These are phyloP conservation scores for Boletellus sp. DNA, from an alignment of 768 basidiomycete genomes.

Conservation along the genomic window DNA sequence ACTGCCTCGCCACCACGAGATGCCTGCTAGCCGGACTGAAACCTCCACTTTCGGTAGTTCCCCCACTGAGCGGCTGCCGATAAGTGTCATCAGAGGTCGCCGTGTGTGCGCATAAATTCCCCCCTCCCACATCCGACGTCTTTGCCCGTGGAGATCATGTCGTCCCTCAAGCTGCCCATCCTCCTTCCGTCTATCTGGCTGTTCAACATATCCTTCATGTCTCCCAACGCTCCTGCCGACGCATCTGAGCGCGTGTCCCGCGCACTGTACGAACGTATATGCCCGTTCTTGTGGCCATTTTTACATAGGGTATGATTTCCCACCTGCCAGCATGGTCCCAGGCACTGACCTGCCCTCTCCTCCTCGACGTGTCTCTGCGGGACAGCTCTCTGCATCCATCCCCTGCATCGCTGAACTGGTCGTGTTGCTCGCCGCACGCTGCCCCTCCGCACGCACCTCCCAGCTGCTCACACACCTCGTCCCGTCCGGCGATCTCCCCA, in stretches of 20 bases:
- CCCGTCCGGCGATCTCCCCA: constrained; percentile 19
- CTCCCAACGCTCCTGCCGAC: constrained; percentile 20
- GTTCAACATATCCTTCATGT: constrained; percentile 25
- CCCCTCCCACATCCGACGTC: too few species aligned
- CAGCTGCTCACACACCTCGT: constrained; percentile 18
- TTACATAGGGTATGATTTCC: constrained; percentile 20
- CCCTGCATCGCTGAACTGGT: constrained; percentile 27
- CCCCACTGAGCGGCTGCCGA: not conserved
- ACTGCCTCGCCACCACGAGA: not conserved
- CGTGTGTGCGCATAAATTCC: constrained; percentile 10
- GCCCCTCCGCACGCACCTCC: constrained; percentile 20
- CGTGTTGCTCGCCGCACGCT: constrained; percentile 17
- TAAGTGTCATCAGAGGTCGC: not conserved
- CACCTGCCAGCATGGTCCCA: too few species aligned
- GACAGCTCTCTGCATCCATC: constrained; percentile 25
- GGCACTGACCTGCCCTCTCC: constrained; percentile 3
- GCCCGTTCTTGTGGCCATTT: constrained; percentile 19
- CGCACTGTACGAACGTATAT: constrained; percentile 22
- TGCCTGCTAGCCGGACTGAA: not conserved
- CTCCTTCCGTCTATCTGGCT: constrained; percentile 27
- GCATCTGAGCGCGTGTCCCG: constrained; percentile 17
- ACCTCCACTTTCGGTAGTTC: constrained; percentile 3
- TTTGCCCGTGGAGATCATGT: constrained; percentile 10
- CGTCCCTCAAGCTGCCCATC: constrained; percentile 16
- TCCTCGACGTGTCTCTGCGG: too few species aligned